A percentile compares a stretch with the other conserved stretches of the same genome.
phyloP scores from a whole-genome alignment of 1,284 basidiomycete genomes.

The Flammula alnicola region DNA sequence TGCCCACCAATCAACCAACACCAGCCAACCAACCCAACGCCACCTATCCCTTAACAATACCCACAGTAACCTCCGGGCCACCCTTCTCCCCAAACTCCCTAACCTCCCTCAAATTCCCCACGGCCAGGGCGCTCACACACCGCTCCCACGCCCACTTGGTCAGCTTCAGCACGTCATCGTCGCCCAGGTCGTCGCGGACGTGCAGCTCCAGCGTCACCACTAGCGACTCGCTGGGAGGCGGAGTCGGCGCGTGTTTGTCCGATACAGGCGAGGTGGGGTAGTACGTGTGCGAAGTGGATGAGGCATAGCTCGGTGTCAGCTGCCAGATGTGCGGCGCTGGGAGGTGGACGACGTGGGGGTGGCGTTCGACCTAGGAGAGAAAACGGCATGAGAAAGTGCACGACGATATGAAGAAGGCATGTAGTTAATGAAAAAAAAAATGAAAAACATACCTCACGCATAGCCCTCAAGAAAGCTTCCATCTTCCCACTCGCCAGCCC shows the following conservation, averaged over 20 bases:
- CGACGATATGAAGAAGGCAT: conserved; percentile 1
- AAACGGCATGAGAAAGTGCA: conserved; percentile 4
- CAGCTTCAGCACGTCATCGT: conserved; percentile 74
- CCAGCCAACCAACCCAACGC: too few species aligned
- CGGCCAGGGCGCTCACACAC: conserved; percentile 50
- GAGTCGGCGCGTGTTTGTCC: neutral
- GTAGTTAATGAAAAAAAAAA: conserved; percentile 4
- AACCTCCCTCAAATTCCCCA: conserved; percentile 35
- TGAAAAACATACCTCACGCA: conserved; percentile 69
- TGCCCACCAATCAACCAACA: too few species aligned
- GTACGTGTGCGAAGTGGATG: conserved; percentile 10
- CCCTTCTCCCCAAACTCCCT: conserved; percentile 26
- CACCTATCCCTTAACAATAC: conserved; percentile 40
- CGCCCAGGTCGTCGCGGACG: conserved; percentile 68
- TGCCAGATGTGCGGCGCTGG: conserved; percentile 89
- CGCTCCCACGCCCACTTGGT: conserved; percentile 77
- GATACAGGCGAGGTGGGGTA: neutral
- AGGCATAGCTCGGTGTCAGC: conserved; percentile 54
- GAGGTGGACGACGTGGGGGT: conserved; percentile 78
- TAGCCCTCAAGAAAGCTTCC: conserved; percentile 76
- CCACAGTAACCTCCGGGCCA: conserved; percentile 44
- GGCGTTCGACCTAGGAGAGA: conserved; percentile 66
- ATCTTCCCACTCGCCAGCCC: conserved; percentile 66
- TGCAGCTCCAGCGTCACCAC: conserved; percentile 86
- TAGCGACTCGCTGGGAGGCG: conserved; percentile 39